Percentiles rank a stretch among this genome's conserved stretches.
These are phyloP conservation scores for Lantana camara DNA, from an alignment of 257 asterid species.

Conservation along the genomic window DNA sequence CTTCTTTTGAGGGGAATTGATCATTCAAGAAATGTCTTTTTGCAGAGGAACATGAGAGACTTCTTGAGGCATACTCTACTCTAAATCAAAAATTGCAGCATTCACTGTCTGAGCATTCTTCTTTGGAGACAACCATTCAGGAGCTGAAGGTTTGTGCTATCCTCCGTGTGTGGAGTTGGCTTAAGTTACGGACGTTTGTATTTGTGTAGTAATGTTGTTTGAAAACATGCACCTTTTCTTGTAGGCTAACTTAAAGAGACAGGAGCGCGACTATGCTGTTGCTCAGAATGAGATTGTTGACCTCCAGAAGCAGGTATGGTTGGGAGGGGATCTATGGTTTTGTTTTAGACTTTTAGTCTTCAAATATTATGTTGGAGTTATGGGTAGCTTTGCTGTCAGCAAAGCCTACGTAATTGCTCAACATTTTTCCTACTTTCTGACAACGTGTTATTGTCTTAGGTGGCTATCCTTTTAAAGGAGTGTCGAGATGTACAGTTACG, in stretches of 20 bases:
- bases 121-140: conserved; percentile 56
- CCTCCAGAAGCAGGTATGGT: conserved; percentile 82
- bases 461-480: conserved; percentile 82
- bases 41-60: conserved; percentile 83
- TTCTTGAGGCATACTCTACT: conserved; percentile 68
- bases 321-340: conserved; percentile 9
- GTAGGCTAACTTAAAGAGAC: conserved; percentile 78
- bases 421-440: background rate
- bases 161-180: conserved; percentile 3
- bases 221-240: conserved; percentile 13
- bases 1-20: conserved; percentile 14
- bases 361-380: background rate
- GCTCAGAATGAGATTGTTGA: conserved; percentile 74
- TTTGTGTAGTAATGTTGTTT: conserved; percentile 15
- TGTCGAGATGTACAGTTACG: conserved; percentile 94
- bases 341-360: background rate
- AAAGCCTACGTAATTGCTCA: background rate
- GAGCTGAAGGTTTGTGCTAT: conserved; percentile 66
- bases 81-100: conserved; percentile 71
- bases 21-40: conserved; percentile 19
- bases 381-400: conserved; percentile 1
- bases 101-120: conserved; percentile 61
- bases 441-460: conserved; percentile 42
- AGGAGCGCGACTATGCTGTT: conserved; percentile 70
- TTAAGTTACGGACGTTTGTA: background rate